phyloP scores from a whole-genome alignment of 345 rosid genomes.

The Limnanthes douglasii region DNA sequence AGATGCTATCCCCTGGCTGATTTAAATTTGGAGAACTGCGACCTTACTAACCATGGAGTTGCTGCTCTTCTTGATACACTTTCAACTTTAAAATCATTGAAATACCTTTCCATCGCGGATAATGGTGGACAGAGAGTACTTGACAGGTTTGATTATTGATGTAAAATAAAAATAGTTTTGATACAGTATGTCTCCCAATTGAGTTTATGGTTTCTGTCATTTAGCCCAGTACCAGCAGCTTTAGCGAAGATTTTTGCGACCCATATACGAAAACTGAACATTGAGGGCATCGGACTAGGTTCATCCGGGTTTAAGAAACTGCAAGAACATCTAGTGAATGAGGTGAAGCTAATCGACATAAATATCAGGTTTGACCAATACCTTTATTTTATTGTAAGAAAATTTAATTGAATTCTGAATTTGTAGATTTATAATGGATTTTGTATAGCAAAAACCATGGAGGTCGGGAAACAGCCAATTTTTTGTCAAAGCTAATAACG shows the following conservation, averaged over 20 bases:
- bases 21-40: constrained; percentile 64
- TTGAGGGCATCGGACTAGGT: constrained; percentile 72
- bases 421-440: constrained; percentile 6
- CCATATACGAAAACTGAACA: constrained; percentile 33
- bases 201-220: constrained; percentile 12
- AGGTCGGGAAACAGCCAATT: constrained; percentile 53
- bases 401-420: constrained; percentile 2
- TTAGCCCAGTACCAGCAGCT: constrained; percentile 52
- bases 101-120: constrained; percentile 61
- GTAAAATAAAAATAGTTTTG: background rate
- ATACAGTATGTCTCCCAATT: constrained; percentile 3
- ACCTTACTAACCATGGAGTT: constrained; percentile 52
- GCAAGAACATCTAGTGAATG: constrained; percentile 16
- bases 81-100: constrained; percentile 28
- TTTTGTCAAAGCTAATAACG: constrained; percentile 52
- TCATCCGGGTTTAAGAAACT: constrained; percentile 55
- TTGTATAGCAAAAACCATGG: constrained; percentile 79
- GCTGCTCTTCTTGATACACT: constrained; percentile 38
- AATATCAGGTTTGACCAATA: constrained; percentile 47
- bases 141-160: constrained; percentile 38
- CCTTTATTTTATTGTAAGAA: constrained; percentile 1
- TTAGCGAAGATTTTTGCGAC: constrained; percentile 30
- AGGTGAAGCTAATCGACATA: constrained; percentile 36
- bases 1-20: constrained; percentile 26
- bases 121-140: too few relatives aligned